Evolutionary conservation across 768 basidiomycete genomes (phyloP), one percentile per base, ranked within the genome.

Genomic region (Psilocybe azurescens): DNA sequence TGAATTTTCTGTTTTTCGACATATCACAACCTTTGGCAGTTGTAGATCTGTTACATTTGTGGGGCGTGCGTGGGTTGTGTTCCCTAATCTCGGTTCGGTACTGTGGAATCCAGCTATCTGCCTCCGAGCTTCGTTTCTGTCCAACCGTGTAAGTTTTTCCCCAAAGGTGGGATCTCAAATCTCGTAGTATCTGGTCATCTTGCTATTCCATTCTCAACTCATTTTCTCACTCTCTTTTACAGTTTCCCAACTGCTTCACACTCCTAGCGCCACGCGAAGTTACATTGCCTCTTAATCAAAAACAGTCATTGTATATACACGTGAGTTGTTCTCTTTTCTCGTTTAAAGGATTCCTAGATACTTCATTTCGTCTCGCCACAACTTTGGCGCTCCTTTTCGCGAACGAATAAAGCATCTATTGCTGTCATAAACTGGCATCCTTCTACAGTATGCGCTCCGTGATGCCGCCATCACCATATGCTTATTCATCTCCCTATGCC

Each of bases 401-500:
- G 24, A 47, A 47, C 39, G 44, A 28, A 46, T 36, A 36, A 24
- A 36, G 33, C 33, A 36, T 36, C 33, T 36, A 8, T 3, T 11
- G 44, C 44, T 56, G 55, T 56, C 55, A 56, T 47, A 56, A 18
- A 3, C 55, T 56, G 55, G 41, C 44, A 46, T 56, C 24, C 44
- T 56, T 56, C 55, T 41, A 28, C 53, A 58, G 49, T 51, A 67
- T 69, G 67, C 69, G 65, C 64, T 53, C 63, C 55, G 65, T 63
- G 24, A 73, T 78, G 73, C 70, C 74, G 53, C 69, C 71, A 58
- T 73, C 76, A 50, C 68, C 71, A 38, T 74, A 71, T 75, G 70
- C 74, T 73, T 76, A 75, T 68, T 72, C 76, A 60, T 73, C 77
- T 33, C 70, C 72, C 59, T 78, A 73, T 66, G 67, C 68, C 49